These are phyloP conservation scores for Claviceps cyperi DNA, from an alignment of 2,329 filamentous ascomycete species.

Conservation along the genomic window DNA sequence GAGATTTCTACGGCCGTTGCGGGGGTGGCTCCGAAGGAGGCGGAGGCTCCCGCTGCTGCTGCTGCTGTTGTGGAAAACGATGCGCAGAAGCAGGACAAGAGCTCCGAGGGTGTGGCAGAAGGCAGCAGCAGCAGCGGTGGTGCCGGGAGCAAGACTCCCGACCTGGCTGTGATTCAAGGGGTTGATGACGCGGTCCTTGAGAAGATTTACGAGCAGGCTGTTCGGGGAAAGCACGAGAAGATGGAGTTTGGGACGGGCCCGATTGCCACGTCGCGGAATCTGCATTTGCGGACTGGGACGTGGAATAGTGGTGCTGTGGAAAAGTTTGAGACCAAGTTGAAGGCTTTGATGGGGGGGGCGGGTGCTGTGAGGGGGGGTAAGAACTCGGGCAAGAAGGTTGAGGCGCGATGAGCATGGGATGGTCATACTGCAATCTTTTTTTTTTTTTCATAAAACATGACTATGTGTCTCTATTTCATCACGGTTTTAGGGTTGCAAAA, in stretches of 20 bases:
- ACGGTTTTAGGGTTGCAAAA: too few relatives aligned
- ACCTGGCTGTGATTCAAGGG: constrained; percentile 14
- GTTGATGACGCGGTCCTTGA: constrained; percentile 20
- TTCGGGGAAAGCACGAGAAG: constrained; percentile 23
- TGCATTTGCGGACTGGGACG: constrained; percentile 24
- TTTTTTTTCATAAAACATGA: neutral
- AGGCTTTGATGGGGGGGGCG: constrained; percentile 15
- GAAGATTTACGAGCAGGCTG: constrained; percentile 18
- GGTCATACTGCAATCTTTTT: neutral
- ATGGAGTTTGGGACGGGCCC: constrained; percentile 20
- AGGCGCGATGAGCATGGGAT: neutral
- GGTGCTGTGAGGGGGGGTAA: neutral
- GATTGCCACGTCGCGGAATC: constrained; percentile 19
- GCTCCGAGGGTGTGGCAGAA: constrained; percentile 16
- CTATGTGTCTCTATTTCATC: too few relatives aligned
- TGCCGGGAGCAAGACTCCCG: neutral
- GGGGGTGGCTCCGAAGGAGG: too few relatives aligned
- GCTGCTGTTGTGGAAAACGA: constrained; percentile 5
- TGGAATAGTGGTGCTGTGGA: constrained; percentile 20
- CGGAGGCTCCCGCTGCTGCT: too few relatives aligned
- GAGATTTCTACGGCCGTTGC: too few relatives aligned
- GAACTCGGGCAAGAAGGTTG: neutral
- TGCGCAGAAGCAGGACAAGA: constrained; percentile 13
- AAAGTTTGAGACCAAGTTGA: constrained; percentile 26
- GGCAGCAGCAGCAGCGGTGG: constrained; percentile 15